Conservation (phyloP, 257 asterid species). For the Fraxinus americana region DNA sequence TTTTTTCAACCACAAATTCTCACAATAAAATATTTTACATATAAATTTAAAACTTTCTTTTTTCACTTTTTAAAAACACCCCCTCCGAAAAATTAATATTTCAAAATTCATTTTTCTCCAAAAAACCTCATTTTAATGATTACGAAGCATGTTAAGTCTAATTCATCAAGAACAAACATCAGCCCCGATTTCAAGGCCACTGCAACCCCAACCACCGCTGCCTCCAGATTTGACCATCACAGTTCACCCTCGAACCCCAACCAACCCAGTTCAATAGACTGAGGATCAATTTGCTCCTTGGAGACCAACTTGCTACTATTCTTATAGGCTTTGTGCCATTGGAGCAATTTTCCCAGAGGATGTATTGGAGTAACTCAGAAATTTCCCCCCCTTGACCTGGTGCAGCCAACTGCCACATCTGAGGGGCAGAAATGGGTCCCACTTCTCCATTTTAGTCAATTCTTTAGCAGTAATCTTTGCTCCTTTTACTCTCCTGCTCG, state of each 20-base stretch:
- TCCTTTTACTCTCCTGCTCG: background rate
- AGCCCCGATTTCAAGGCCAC: no score
- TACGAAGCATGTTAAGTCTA: no score
- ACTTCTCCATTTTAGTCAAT: constrained; percentile 23
- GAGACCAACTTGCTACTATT: background rate
- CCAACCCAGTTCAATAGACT: background rate
- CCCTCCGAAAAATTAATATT: no score
- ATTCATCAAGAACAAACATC: no score
- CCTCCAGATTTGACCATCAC: background rate
- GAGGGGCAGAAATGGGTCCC: constrained; percentile 30
- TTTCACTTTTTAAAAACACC: no score
- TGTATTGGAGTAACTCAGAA: background rate
- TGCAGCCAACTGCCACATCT: constrained; percentile 37
- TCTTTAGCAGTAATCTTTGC: constrained; percentile 2
- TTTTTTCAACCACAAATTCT: no score
- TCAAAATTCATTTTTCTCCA: no score
- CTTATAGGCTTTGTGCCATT: background rate
- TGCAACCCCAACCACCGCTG: background rate
- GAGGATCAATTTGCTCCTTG: no score
- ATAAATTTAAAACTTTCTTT: no score
- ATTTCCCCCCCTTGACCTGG: background rate
- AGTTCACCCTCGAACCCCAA: background rate
- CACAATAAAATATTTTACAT: no score
- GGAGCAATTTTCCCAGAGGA: background rate
- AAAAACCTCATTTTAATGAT: no score